phyloP scores from a whole-genome alignment of 257 asterid species.

The Capsicum rhomboideum region DNA sequence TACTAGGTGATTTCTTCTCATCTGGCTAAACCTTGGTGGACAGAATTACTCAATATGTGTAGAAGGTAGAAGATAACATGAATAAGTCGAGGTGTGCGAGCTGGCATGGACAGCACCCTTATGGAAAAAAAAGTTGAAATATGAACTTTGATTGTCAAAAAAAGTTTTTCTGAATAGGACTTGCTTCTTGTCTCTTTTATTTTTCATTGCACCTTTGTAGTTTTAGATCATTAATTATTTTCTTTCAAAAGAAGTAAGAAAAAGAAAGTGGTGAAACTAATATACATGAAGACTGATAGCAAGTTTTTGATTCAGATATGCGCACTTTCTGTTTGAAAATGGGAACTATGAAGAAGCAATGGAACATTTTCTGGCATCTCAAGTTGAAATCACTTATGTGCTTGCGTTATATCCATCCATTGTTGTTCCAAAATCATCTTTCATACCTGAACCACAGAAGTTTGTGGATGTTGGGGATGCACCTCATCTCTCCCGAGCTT shows the following conservation, averaged over 20 bases:
- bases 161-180: background rate
- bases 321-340: conserved; percentile 85
- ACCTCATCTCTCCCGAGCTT: conserved; percentile 69
- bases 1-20: background rate
- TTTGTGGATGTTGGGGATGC: conserved; percentile 54
- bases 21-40: background rate
- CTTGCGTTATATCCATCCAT: conserved; percentile 78
- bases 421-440: conserved; percentile 76
- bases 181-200: background rate
- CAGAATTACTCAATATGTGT: background rate
- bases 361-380: conserved; percentile 94
- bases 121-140: background rate
- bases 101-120: background rate
- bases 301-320: conserved; percentile 55
- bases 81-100: background rate
- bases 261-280: background rate
- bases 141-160: background rate
- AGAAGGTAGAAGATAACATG: background rate
- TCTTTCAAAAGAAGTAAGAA: background rate
- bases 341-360: conserved; percentile 95
- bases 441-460: conserved; percentile 75
- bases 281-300: conserved; percentile 4
- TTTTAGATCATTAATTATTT: background rate
- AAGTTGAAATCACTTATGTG: conserved; percentile 85
- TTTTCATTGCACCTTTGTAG: background rate